phyloP scores from a whole-genome alignment of 148 eudicot genomes.

The Heliosperma pusillum region DNA sequence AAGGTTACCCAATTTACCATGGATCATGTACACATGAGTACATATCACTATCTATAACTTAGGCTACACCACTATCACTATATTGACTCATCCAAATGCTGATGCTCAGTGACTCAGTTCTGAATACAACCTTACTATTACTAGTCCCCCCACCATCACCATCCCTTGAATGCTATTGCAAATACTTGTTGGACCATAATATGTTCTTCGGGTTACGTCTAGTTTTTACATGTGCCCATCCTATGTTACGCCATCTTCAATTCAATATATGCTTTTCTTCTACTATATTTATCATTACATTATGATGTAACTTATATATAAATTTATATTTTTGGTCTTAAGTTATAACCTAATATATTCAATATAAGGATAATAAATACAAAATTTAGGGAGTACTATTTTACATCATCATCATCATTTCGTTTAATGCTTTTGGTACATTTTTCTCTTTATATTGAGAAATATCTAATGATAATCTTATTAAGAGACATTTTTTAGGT shows the following conservation, averaged over 20 bases:
- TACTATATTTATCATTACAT: too few relatives aligned
- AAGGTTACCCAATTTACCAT: too few relatives aligned
- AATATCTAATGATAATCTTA: too few relatives aligned
- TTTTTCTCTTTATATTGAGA: too few relatives aligned
- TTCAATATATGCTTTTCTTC: neutral
- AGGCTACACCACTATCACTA: neutral
- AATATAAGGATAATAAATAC: too few relatives aligned
- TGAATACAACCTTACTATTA: neutral
- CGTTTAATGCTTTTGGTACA: too few relatives aligned
- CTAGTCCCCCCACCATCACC: neutral
- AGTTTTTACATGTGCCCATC: neutral
- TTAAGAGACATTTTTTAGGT: too few relatives aligned
- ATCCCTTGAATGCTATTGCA: conserved; percentile 4
- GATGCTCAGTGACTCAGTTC: conserved; percentile 22
- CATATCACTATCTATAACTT: neutral
- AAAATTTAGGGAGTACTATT: too few relatives aligned
- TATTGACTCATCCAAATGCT: conserved; percentile 6
- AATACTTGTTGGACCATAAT: conserved; percentile 8
- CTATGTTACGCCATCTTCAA: neutral
- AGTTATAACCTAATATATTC: too few relatives aligned
- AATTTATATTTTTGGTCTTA: too few relatives aligned
- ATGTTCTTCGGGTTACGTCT: conserved; percentile 11
- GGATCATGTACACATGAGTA: neutral
- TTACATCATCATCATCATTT: too few relatives aligned
- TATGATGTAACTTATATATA: too few relatives aligned